phyloP scores from a whole-genome alignment of 768 basidiomycete genomes.

The Kwoniella pini region DNA sequence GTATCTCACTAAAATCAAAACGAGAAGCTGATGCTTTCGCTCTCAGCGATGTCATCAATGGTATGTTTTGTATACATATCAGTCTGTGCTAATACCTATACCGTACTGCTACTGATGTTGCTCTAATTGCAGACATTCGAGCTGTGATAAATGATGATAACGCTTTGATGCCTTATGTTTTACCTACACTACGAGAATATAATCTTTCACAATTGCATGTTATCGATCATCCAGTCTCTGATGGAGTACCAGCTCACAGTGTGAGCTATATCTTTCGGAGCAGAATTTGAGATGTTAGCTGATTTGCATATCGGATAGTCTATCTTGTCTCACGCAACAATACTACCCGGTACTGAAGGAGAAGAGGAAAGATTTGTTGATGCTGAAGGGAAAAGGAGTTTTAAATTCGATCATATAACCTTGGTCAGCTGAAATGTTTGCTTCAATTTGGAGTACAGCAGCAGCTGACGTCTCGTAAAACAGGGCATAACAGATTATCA shows the following conservation, averaged over 20 bases:
- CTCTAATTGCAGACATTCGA: constrained; percentile 69
- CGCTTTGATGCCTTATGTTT: constrained; percentile 72
- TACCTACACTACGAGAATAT: constrained; percentile 77
- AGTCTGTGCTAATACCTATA: constrained; percentile 13
- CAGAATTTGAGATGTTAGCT: constrained; percentile 2
- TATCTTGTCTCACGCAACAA: constrained; percentile 74
- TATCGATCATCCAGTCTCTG: constrained; percentile 74
- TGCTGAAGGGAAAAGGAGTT: constrained; percentile 74
- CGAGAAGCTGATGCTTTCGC: not conserved
- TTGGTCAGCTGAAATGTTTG: constrained; percentile 62
- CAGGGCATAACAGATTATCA: constrained; percentile 63
- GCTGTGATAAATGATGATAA: constrained; percentile 85
- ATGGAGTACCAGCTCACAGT: constrained; percentile 61
- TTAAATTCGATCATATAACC: constrained; percentile 79
- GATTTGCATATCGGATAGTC: constrained; percentile 65
- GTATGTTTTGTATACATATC: constrained; percentile 55
- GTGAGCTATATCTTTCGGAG: constrained; percentile 57
- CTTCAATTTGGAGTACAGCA: too few relatives aligned
- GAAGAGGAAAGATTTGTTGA: constrained; percentile 76
- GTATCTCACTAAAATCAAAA: too few relatives aligned
- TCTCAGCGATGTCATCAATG: constrained; percentile 75
- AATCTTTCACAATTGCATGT: constrained; percentile 85
- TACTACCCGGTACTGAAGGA: constrained; percentile 58
- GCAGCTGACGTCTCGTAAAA: not conserved
- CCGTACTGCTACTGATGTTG: constrained; percentile 4